Conservation (phyloP, 805 yeast genomes). For the Yamadazyma takamatsuzukensis region DNA sequence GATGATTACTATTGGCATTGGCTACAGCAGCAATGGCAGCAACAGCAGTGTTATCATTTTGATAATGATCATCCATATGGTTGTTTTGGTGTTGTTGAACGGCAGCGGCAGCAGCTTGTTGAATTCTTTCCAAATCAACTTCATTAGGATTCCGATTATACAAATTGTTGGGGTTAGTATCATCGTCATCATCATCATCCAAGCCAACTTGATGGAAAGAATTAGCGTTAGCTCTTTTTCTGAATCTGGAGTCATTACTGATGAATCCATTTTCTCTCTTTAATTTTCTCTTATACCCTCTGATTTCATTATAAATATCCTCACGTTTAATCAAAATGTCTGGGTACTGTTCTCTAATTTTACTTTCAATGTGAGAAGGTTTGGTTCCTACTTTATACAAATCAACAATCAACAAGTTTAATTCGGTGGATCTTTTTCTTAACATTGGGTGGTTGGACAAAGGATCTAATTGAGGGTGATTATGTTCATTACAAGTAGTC, state of each 20-base stretch:
- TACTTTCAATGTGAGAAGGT: slow-evolving; percentile 51
- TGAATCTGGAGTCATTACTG: slow-evolving; percentile 15
- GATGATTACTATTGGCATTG: slow-evolving; percentile 22
- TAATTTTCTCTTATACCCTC: slow-evolving; percentile 52
- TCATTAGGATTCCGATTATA: slow-evolving; percentile 15
- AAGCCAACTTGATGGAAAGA: slow-evolving; percentile 22
- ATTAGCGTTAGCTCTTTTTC: slow-evolving; percentile 23
- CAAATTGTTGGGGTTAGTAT: slow-evolving; percentile 10
- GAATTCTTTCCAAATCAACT: slow-evolving; percentile 12
- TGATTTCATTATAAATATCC: slow-evolving; percentile 54
- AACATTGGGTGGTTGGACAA: slow-evolving; percentile 54
- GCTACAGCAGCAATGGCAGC: slow-evolving; percentile 43
- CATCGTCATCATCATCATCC: slow-evolving; percentile 19
- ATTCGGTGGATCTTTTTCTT: slow-evolving; percentile 50
- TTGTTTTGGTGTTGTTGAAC: slow-evolving; percentile 24
- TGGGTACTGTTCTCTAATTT: slow-evolving; percentile 48
- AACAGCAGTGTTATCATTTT: slow-evolving; percentile 31
- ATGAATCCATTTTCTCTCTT: slow-evolving; percentile 35
- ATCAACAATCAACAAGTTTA: slow-evolving; percentile 48
- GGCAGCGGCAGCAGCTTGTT: slow-evolving; percentile 22
- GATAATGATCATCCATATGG: slow-evolving; percentile 16
- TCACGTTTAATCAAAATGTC: slow-evolving; percentile 54
- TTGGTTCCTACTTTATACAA: slow-evolving; percentile 53
- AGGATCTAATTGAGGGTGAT: slow-evolving; percentile 57
- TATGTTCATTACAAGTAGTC: slow-evolving; percentile 54